These are phyloP conservation scores for Meripilus lineatus DNA, from an alignment of 1,284 basidiomycete genomes.

Conservation along the genomic window DNA sequence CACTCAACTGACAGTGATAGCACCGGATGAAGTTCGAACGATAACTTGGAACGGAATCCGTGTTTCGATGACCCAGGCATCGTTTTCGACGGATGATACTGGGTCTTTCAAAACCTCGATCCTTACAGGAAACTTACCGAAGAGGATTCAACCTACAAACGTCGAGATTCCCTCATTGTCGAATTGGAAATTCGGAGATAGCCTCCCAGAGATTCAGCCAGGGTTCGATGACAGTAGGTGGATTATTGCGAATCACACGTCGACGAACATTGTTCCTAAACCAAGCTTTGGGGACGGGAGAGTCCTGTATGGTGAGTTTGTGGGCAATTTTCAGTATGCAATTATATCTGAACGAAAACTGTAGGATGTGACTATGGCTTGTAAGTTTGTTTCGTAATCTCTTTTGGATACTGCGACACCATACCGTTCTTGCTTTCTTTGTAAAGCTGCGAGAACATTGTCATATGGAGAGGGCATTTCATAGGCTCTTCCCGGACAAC, in stretches of 20 bases:
- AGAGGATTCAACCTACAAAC: conserved; percentile 11
- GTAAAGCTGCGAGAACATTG: conserved; percentile 66
- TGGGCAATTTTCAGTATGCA: background rate
- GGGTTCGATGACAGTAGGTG: conserved; percentile 59
- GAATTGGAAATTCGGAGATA: conserved; percentile 67
- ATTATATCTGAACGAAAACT: background rate
- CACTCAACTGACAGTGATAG: conserved; percentile 44
- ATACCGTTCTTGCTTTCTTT: background rate
- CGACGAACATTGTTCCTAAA: conserved; percentile 64
- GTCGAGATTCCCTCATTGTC: conserved; percentile 35
- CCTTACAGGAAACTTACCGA: conserved; percentile 18
- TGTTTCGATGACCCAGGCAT: background rate
- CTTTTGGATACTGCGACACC: background rate
- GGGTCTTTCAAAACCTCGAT: no score
- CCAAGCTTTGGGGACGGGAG: conserved; percentile 69
- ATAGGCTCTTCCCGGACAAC: conserved; percentile 49
- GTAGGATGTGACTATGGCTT: conserved; percentile 74
- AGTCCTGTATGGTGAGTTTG: conserved; percentile 50
- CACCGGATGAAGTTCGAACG: conserved; percentile 39
- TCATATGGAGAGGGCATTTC: conserved; percentile 81
- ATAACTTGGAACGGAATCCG: conserved; percentile 67
- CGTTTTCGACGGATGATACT: background rate
- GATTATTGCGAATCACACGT: conserved; percentile 60
- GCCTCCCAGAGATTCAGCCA: conserved; percentile 58
- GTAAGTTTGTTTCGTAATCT: conserved; percentile 37